Evolutionary conservation across 345 rosid species (phyloP), one percentile per base, ranked within the genome.

Genomic region (Kandelia obovata): DNA sequence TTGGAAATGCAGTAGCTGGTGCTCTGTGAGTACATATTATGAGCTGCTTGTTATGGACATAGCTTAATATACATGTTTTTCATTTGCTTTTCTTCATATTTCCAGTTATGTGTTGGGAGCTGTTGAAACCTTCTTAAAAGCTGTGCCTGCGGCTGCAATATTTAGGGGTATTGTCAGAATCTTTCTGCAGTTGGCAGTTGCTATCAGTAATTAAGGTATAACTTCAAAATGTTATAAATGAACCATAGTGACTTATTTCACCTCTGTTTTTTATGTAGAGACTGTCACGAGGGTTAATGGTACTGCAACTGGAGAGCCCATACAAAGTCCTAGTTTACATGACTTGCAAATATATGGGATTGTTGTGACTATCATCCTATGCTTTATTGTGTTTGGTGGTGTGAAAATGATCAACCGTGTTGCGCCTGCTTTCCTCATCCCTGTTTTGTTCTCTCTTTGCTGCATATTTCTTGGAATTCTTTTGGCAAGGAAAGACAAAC

Each of bases 1-100:
- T 92, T 75, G 99, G 99, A 51, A 96, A 90, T 87, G 99, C 99
- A 11, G 92, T 96, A 81, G 97, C 99, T 64, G 99, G 99, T 83
- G 86, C 99, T 72, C 88, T 96, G 99, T 96, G 77, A 96, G 99
- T 85, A 69, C 64, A 71, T 82, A 43, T 19, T 49, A 20, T 39
- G 15, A 60, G 4, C 51, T 25, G 72, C 34, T 34, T 13, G 64
- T 37, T 26, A 74, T 43, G 17, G 15, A 13, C 2, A 0, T 13
- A 43, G 19, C 70, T 58, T 75, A 32, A 71, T 47, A 56, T 56
- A 20, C 59, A 19, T 35, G 27, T 23, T 58, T 64, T 73, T 53
- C 51, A 5, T 46, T 73, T 69, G 43, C 52, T 70, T 68, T 32
- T 67, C 35, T 62, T 74, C 70, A 25, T 70, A 67, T 64, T 64